Evolutionary conservation across 2,329 filamentous ascomycete species (phyloP).

Genomic region (Colletotrichum sp.): DNA sequence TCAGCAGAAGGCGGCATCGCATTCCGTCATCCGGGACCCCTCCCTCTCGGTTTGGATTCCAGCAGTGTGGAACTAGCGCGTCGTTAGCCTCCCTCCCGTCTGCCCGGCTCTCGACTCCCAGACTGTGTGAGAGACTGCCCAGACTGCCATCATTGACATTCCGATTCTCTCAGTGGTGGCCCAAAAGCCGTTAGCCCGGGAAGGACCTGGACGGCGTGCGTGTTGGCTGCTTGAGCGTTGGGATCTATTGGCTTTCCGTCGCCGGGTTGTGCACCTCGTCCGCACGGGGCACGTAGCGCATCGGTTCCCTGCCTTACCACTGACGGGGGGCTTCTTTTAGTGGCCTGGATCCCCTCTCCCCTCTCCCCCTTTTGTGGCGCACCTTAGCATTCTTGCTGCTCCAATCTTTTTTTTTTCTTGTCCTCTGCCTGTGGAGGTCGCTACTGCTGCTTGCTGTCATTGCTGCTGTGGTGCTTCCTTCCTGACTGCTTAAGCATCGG

Average conservation of each 20-base stretch:
- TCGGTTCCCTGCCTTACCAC: not conserved
- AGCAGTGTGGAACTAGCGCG: slow-evolving; percentile 13
- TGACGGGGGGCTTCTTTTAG: not conserved
- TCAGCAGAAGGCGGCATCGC: not conserved
- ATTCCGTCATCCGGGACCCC: not conserved
- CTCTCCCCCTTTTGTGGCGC: not conserved
- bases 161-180: not conserved
- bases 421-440: not conserved
- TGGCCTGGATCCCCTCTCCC: not conserved
- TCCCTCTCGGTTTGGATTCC: not conserved
- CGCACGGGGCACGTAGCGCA: not conserved
- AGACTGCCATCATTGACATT: not conserved
- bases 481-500: not conserved
- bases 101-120: not conserved
- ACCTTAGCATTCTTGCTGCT: not conserved
- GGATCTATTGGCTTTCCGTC: not conserved
- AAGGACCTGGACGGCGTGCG: slow-evolving; percentile 2
- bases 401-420: not conserved
- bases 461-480: not conserved
- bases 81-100: not conserved
- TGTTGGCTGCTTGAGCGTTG: not conserved
- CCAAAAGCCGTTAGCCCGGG: slow-evolving; percentile 1
- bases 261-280: not conserved
- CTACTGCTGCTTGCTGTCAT: not conserved
- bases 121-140: not conserved